Evolutionary conservation across 768 basidiomycete genomes (phyloP).

Genomic region (Neoboletus magnificus): DNA sequence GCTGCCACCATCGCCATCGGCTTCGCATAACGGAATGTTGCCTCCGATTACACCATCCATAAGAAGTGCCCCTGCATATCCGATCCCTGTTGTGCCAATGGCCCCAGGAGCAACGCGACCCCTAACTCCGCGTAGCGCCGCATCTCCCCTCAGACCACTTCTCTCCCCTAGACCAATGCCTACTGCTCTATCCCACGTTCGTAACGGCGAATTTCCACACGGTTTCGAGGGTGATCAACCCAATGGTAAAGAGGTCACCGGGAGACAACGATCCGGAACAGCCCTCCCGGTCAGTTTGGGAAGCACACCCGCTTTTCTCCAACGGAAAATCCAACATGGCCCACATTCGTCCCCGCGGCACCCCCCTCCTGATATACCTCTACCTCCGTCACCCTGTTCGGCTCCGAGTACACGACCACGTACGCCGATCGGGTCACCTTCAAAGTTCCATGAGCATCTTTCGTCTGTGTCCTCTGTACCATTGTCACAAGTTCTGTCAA

Average conservation of each 20-base stretch:
- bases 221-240: slow-evolving; percentile 7
- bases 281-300: slow-evolving; percentile 4
- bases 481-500: slow-evolving; percentile 8
- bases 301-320: slow-evolving; percentile 25
- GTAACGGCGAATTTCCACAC: neutral
- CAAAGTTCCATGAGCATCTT: slow-evolving; percentile 35
- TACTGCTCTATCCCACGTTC: neutral
- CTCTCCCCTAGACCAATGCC: slow-evolving; percentile 14
- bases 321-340: slow-evolving; percentile 27
- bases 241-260: slow-evolving; percentile 1
- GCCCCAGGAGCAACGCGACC: slow-evolving; percentile 11
- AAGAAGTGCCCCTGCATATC: slow-evolving; percentile 14
- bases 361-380: slow-evolving; percentile 28
- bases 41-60: slow-evolving; percentile 1
- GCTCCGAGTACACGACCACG: neutral
- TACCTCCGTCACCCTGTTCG: slow-evolving; percentile 26
- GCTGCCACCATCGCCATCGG: slow-evolving; percentile 19
- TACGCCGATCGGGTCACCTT: slow-evolving; percentile 13
- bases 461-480: slow-evolving; percentile 29
- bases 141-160: slow-evolving; percentile 24
- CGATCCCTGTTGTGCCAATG: slow-evolving; percentile 14
- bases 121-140: slow-evolving; percentile 8
- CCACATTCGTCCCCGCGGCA: slow-evolving; percentile 25
- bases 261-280: slow-evolving; percentile 17
- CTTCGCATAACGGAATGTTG: neutral